Conservation (phyloP, 345 rosid genomes). For the Eucalyptus viminalis region DNA sequence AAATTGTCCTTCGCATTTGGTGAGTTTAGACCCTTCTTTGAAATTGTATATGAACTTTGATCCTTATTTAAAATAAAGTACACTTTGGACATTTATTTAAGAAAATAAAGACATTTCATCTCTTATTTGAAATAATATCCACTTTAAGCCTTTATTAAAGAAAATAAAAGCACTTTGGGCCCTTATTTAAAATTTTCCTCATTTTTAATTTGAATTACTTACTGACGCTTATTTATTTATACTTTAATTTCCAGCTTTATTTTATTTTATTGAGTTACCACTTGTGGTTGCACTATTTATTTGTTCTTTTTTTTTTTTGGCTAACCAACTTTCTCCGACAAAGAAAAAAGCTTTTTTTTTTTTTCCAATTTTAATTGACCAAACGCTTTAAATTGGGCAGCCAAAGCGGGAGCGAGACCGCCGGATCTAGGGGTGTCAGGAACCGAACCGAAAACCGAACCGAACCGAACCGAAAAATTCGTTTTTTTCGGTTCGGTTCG, state of each 20-base stretch:
- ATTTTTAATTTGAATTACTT: not conserved
- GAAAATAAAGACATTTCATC: rapidly evolving
- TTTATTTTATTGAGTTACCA: not conserved
- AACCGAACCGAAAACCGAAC: too few species aligned
- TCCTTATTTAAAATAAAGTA: rapidly evolving
- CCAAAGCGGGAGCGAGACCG: constrained; percentile 37
- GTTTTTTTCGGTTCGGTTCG: too few species aligned
- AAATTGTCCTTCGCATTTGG: rapidly evolving
- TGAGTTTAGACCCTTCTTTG: rapidly evolving
- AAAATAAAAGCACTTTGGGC: rapidly evolving
- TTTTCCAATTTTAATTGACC: not conserved
- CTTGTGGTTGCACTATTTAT: not conserved
- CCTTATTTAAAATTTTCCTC: rapidly evolving
- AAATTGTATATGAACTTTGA: rapidly evolving
- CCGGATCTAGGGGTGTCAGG: too few species aligned
- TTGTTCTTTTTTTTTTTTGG: not conserved
- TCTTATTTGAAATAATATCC: too few species aligned
- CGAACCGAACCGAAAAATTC: too few species aligned
- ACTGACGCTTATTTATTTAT: rapidly evolving
- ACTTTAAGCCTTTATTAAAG: rapidly evolving
- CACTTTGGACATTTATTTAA: rapidly evolving
- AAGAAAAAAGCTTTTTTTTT: not conserved
- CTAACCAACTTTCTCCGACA: not conserved
- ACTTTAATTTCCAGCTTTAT: not conserved
- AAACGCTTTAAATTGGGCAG: not conserved